These are phyloP conservation scores for Asterochloris erici DNA, from an alignment of 139 green algal species.

Conservation along the genomic window DNA sequence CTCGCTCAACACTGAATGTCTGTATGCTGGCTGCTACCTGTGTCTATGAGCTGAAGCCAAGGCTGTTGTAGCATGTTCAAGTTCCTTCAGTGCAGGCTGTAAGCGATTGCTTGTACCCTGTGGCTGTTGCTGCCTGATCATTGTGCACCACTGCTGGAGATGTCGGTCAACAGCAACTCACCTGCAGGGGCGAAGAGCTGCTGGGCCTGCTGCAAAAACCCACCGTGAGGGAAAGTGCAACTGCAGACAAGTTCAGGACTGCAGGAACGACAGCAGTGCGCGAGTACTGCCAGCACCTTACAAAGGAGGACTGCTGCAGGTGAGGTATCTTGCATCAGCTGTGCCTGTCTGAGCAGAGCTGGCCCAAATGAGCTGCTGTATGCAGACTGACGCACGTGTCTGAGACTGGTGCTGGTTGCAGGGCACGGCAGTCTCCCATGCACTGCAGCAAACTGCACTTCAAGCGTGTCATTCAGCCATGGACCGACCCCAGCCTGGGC, in stretches of 20 bases:
- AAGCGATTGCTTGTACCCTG: neutral
- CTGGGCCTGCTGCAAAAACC: slow-evolving; percentile 68
- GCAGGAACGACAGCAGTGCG: slow-evolving; percentile 56
- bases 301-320: slow-evolving; percentile 74
- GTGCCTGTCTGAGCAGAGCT: too few species aligned
- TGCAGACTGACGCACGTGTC: neutral
- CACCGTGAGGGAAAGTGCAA: slow-evolving; percentile 59
- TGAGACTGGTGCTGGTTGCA: slow-evolving; percentile 3
- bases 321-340: neutral
- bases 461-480: slow-evolving; percentile 55
- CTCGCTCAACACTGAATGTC: neutral
- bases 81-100: neutral
- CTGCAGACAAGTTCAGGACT: slow-evolving; percentile 66
- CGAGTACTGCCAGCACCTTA: slow-evolving; percentile 74
- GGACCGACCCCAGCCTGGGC: slow-evolving; percentile 71
- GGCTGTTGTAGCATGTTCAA: neutral
- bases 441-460: slow-evolving; percentile 52
- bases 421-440: slow-evolving; percentile 19
- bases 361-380: too few species aligned
- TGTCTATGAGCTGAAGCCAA: neutral
- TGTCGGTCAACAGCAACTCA: slow-evolving; percentile 13
- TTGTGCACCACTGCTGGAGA: neutral
- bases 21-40: neutral
- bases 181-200: slow-evolving; percentile 61
- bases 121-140: neutral